Evolutionary conservation across 1,139 yeast species (phyloP), one percentile per base, ranked within the genome.

Genomic region (Saccharomyces uvarum): DNA sequence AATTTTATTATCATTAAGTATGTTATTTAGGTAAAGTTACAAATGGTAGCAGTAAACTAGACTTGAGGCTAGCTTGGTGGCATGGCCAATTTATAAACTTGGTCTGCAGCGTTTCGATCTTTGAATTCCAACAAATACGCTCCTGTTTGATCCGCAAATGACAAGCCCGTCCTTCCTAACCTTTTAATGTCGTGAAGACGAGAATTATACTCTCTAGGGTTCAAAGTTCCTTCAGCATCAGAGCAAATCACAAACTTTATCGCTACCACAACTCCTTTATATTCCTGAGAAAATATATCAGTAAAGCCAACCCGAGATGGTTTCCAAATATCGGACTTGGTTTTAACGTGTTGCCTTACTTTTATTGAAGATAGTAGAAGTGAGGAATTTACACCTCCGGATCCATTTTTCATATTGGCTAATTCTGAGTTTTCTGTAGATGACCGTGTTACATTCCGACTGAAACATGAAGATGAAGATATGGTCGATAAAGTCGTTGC

Each of bases 21-120:
- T 5, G 11, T 38, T 38, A 38, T 38, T 0, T 4, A 38, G 11
- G 44, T 38, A 19, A 9, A 4, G 9, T 4, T 38, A 38, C 44
- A 38, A 38, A 19, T 4, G 13, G 44, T 3, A 11, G 24, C 8
- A 38, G 7, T 4, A 11, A 19, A 14, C 24, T 16, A 11, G 44
- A 38, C 4, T 3, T 9, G 11, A 16, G 24, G 19, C 19, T 21
- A 7, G 44, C 19, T 16, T 8, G 11, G 19, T 8, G 84, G 81
- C 73, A 84, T 81, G 11, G 62, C 54, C 48, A 64, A 44, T n/a
- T 56, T 59, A 49, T 53, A 61, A 7, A 66, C 62, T 47, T 65
- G 60, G 14, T 65, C 64, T 3, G 68, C 61, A 1, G 63, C 52
- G 11, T 52, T 19, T 49, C 56, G 60, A 44, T 59, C 62, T 41